Evolutionary conservation across 2,329 filamentous ascomycete genomes (phyloP).

Genomic region (Chaetothyriales sp.): DNA sequence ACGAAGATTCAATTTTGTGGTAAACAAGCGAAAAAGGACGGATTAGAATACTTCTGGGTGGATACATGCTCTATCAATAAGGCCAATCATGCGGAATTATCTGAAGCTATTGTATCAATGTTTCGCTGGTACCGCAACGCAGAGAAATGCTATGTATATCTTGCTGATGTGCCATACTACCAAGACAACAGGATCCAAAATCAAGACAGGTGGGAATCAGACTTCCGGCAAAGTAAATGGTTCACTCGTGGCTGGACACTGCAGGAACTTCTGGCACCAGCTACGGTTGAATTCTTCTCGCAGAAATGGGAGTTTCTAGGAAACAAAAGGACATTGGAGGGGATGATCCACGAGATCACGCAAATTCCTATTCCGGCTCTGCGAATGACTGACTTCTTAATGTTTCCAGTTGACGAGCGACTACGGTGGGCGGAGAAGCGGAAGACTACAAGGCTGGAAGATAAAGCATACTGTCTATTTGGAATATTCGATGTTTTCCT

Average conservation of each 20-base stretch:
- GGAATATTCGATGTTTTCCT: constrained; percentile 20
- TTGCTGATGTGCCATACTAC: constrained; percentile 21
- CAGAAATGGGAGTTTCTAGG: constrained; percentile 36
- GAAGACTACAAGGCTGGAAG: constrained; percentile 18
- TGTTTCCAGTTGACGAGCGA: constrained; percentile 7
- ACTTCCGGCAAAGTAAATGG: constrained; percentile 21
- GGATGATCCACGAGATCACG: constrained; percentile 18
- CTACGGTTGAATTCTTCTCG: constrained; percentile 7
- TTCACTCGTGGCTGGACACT: too few relatives aligned
- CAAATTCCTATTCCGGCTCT: constrained; percentile 14
- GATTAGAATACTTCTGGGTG: constrained; percentile 17
- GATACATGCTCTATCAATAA: constrained; percentile 20
- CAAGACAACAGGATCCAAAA: too few relatives aligned
- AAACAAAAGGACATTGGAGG: constrained; percentile 20
- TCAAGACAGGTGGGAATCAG: constrained; percentile 28
- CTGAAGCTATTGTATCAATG: constrained; percentile 16
- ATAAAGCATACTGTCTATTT: constrained; percentile 20
- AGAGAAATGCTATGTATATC: constrained; percentile 2
- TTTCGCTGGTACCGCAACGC: constrained; percentile 14
- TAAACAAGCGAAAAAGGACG: constrained; percentile 1
- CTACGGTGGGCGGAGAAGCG: constrained; percentile 14
- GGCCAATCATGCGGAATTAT: constrained; percentile 10
- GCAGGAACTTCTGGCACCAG: constrained; percentile 18
- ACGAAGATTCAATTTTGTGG: constrained; percentile 3
- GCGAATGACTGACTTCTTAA: constrained; percentile 7